Base-by-base conservation (phyloP, 108 stramenopile species). In the Epipyxis sp. region DNA sequence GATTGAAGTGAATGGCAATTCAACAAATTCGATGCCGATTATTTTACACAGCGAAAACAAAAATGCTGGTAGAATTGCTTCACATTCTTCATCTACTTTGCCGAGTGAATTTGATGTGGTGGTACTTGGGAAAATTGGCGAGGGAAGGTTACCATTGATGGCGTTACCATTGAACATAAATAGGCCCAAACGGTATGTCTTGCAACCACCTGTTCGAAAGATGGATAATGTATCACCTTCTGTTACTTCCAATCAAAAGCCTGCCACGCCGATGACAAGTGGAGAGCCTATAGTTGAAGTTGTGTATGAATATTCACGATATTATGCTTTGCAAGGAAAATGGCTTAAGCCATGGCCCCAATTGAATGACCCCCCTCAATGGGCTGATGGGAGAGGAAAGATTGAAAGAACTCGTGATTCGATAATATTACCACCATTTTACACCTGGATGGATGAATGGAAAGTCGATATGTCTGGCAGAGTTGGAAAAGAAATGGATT, bases 221-320 rank as follows among this genome's bases (percentile, higher is more conserved):
- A 20, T 50, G 6, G 46, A 50, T 50, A 50, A 50, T 50, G 46
- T 13, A 13, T 6, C 20, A 50, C 6, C 46, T 50, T n/a, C n/a
- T n/a, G n/a, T n/a, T n/a, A n/a, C n/a, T n/a, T n/a, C n/a, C n/a
- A n/a, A n/a, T n/a, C n/a, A n/a, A n/a, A 20, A 37, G 40, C 20
- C 65, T 20, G 20, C 39, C 29, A 16, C 40, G 29, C 20, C 65
- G 16, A 68, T 41, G 39, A 37, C 13, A 16, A 41, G 20, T 41
- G 41, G 16, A 16, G 65, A 13, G 16, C 65, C 65, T 16, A 25
- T 68, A 13, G 32, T 74, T 74, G 71, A 74, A 57, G 71, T 43
- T 16, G 71, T 74, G 50, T 74, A 35, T 74, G n/a, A 74, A 74
- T 39, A 74, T 39, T 3, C 44, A 13, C 71, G 71, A 57, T 74